Base-by-base conservation (phyloP, 257 asterid species). In the Solanum chilense region DNA sequence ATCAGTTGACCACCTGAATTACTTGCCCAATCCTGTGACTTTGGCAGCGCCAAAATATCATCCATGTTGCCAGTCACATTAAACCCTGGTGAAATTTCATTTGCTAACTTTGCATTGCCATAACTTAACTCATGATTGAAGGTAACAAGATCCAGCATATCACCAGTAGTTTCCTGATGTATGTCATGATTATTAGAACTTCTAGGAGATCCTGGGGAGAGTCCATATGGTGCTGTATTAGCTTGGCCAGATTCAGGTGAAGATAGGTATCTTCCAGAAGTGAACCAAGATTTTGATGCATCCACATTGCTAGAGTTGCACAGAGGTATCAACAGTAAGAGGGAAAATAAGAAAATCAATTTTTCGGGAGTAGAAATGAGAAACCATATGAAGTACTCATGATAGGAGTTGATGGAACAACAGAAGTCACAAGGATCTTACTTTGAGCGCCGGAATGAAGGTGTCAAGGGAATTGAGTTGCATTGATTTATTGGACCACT, bases 401-500 rank as follows among this genome's bases (percentile, higher is more conserved):
- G 85, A 29, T 10, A 27, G 42, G 37, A 49, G 45, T 73, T 86
- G 33, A 70, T 82, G 29, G 25, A 56, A 21, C 76, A 35, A 83
- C 77, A 44, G 41, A 62, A 10, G 44, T 81, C 69, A 81, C 68
- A 81, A 49, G 39, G 27, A 64, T 87, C 94, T 91, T 91, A 95
- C 98, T 90, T 70, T 11, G 90, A 85, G 86, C 80, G 83, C 89
- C 92, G 93, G 83, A 92, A 86, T 87, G 91, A 90, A 82, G 97
- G 97, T 70, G 97, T 92, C 66, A 71, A 85, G 82, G 97, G 98
- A 92, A 94, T 93, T 92, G 87, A 87, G 86, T 87, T 86, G 47
- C 87, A 93, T 88, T 94, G 87, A 89, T 60, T 87, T 86, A 87
- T 86, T 18, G 80, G 89, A 80, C 89, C 93, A 56, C 87, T 88